Conservation (phyloP, 768 basidiomycete genomes). For the Termitomyces sp. region DNA sequence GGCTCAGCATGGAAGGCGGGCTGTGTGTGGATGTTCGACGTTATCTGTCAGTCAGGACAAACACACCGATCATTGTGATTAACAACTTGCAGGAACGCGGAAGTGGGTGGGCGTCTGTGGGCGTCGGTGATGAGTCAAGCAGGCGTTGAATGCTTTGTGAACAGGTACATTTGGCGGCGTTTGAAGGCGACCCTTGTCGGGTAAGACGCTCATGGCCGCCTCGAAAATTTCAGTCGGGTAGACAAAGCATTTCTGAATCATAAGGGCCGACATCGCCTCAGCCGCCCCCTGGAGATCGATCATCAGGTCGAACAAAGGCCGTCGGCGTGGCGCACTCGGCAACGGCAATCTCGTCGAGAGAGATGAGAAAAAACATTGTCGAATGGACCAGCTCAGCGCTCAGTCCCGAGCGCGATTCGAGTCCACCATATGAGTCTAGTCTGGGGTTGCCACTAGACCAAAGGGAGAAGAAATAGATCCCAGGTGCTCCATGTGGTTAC, state of each 20-base stretch:
- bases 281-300: neutral
- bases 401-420: neutral
- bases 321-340: neutral
- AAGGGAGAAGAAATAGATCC: neutral
- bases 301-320: neutral
- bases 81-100: neutral
- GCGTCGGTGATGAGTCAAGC: neutral
- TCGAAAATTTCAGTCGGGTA: neutral
- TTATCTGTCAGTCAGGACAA: constrained; percentile 8
- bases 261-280: neutral
- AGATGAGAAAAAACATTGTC: neutral
- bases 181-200: neutral
- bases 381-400: neutral
- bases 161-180: neutral
- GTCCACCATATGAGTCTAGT: neutral
- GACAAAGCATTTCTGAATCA: neutral
- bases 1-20: neutral
- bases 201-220: neutral
- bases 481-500: neutral
- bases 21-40: constrained; percentile 2
- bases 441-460: neutral
- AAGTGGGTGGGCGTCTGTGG: neutral
- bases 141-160: neutral
- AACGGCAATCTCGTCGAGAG: neutral
- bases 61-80: neutral